These are phyloP conservation scores for Parietaria judaica DNA, from an alignment of 306 rosid species.

Conservation along the genomic window DNA sequence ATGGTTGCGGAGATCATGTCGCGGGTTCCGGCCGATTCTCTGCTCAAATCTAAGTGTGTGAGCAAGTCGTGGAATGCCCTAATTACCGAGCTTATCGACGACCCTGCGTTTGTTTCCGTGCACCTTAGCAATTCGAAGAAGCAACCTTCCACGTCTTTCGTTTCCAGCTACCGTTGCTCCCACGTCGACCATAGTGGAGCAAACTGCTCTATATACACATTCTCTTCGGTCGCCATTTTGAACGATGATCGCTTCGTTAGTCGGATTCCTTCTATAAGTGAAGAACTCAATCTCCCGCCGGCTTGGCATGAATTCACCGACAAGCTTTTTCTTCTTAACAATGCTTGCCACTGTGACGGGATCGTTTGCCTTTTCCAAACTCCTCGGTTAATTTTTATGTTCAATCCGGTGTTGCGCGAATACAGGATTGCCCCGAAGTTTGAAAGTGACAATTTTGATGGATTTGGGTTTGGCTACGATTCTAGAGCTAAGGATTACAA, in stretches of 20 bases:
- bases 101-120: not conserved
- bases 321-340: not conserved
- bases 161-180: not conserved
- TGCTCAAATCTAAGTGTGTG: constrained; percentile 5
- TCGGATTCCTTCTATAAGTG: not conserved
- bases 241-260: not conserved
- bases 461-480: constrained; percentile 12
- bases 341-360: constrained; percentile 14
- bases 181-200: constrained; percentile 3
- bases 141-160: not conserved
- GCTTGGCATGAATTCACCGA: not conserved
- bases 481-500: not conserved
- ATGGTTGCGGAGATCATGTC: constrained; percentile 3
- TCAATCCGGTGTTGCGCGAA: constrained; percentile 3
- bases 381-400: not conserved
- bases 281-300: not conserved
- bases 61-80: constrained; percentile 1
- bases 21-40: constrained; percentile 11
- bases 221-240: not conserved
- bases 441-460: not conserved
- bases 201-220: not conserved
- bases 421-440: constrained; percentile 1
- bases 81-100: not conserved
- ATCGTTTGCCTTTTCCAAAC: constrained; percentile 4
- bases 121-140: not conserved